These are phyloP conservation scores for Aspergillus sp. DNA, from an alignment of 2,329 filamentous ascomycete species.

Conservation along the genomic window DNA sequence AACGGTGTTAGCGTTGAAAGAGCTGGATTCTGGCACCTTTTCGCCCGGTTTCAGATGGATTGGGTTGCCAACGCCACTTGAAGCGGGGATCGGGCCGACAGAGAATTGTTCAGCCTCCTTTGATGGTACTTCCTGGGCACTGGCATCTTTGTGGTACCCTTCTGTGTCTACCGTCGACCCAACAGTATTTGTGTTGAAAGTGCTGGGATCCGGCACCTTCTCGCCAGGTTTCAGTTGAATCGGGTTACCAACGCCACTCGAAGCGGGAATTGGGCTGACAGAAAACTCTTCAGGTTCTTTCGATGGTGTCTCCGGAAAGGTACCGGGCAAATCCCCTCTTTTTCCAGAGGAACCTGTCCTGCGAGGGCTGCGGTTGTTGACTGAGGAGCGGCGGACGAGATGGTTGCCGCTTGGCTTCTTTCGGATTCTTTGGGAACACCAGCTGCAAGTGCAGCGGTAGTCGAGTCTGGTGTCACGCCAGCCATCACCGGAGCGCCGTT, in stretches of 20 bases:
- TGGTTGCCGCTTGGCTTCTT: slow-evolving; percentile 40
- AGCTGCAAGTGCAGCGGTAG: slow-evolving; percentile 56
- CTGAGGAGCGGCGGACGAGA: slow-evolving; percentile 62
- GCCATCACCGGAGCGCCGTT: slow-evolving; percentile 41
- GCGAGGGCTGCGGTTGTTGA: slow-evolving; percentile 69
- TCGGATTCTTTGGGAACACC: slow-evolving; percentile 26
- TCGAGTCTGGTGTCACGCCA: slow-evolving; percentile 64
- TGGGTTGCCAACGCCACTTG: slow-evolving; percentile 65
- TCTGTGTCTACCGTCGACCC: slow-evolving; percentile 64
- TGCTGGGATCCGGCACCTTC: slow-evolving; percentile 65
- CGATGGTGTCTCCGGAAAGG: slow-evolving; percentile 68
- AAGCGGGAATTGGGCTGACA: slow-evolving; percentile 57
- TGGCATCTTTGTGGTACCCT: slow-evolving; percentile 76
- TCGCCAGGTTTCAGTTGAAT: slow-evolving; percentile 75
- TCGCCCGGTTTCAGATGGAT: slow-evolving; percentile 75
- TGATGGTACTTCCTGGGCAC: slow-evolving; percentile 58
- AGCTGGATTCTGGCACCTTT: slow-evolving; percentile 65
- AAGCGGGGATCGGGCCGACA: slow-evolving; percentile 57
- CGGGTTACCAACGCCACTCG: slow-evolving; percentile 65
- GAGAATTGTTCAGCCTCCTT: slow-evolving; percentile 41
- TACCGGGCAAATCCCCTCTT: slow-evolving; percentile 52
- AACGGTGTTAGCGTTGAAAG: slow-evolving; percentile 65
- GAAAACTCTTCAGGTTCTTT: slow-evolving; percentile 41
- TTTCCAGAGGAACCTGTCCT: slow-evolving; percentile 61
- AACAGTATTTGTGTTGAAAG: slow-evolving; percentile 65